Evolutionary conservation across 306 rosid genomes (phyloP).

Genomic region (Canavalia gladiata): DNA sequence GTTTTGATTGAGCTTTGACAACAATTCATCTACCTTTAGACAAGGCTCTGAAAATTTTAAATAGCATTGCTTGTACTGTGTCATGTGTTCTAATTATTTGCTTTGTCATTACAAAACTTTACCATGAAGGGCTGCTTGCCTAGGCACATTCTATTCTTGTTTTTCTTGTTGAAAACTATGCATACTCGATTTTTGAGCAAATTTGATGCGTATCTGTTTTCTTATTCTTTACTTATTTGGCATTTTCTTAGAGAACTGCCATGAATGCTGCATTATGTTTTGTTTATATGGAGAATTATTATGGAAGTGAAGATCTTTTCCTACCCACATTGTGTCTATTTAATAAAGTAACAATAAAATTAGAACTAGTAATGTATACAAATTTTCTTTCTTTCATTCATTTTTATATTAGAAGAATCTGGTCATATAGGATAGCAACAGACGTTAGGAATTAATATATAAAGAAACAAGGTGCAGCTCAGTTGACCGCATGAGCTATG

Average conservation of each 20-base stretch:
- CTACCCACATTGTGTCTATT: conserved; percentile 3
- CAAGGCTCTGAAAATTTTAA: not conserved
- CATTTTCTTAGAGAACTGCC: not conserved
- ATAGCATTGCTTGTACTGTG: conserved; percentile 10
- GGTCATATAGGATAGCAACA: not conserved
- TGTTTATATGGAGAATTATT: conserved; percentile 3
- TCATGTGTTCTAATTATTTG: conserved; percentile 10
- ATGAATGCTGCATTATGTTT: not conserved
- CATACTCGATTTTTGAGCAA: not conserved
- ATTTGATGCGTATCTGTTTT: conserved; percentile 8
- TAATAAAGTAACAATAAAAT: conserved; percentile 7
- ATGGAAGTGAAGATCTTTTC: not conserved
- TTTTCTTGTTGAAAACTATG: conserved; percentile 4
- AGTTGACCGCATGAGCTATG: not conserved
- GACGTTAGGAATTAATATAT: not conserved
- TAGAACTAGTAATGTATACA: conserved; percentile 5
- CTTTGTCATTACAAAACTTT: conserved; percentile 6
- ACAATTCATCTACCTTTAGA: not conserved
- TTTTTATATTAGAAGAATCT: not conserved
- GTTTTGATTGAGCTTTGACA: conserved; percentile 2
- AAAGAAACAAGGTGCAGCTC: not conserved
- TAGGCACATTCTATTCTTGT: not conserved
- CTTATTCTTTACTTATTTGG: conserved; percentile 8
- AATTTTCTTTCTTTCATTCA: not conserved
- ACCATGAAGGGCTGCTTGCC: not conserved